Conservation (phyloP, 2,329 filamentous ascomycete genomes). For the Penicillium griseofulvum region DNA sequence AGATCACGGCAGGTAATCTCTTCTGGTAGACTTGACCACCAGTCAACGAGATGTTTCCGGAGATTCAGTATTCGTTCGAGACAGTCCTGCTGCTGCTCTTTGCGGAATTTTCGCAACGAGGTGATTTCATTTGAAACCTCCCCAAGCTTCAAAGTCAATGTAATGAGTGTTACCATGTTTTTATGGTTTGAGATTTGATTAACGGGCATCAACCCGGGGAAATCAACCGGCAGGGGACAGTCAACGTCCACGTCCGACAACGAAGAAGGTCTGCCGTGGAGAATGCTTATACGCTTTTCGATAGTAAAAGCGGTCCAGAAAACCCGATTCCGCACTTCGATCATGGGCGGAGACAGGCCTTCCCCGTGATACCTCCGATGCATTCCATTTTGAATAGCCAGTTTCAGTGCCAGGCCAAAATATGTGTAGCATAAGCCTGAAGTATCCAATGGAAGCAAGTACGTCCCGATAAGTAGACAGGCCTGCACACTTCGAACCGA, state of each 20-base stretch:
- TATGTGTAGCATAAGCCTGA: slow-evolving; percentile 59
- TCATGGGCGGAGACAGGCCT: slow-evolving; percentile 48
- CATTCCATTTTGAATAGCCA: slow-evolving; percentile 62
- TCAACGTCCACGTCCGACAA: slow-evolving; percentile 55
- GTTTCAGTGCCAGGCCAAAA: slow-evolving; percentile 54
- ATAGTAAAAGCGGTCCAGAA: slow-evolving; percentile 60
- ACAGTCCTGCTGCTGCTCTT: slow-evolving; percentile 41
- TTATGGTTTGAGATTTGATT: slow-evolving; percentile 45
- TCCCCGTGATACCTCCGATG: slow-evolving; percentile 53
- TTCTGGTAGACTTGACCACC: slow-evolving; percentile 43
- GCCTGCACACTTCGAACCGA: slow-evolving; percentile 60
- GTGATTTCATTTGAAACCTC: slow-evolving; percentile 44
- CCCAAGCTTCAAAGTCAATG: slow-evolving; percentile 42
- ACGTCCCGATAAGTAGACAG: slow-evolving; percentile 57
- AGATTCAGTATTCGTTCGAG: slow-evolving; percentile 41
- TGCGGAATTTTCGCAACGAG: slow-evolving; percentile 39
- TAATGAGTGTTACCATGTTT: slow-evolving; percentile 50
- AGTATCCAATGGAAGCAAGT: slow-evolving; percentile 55
- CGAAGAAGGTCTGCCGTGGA: slow-evolving; percentile 57
- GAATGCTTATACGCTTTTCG: slow-evolving; percentile 57
- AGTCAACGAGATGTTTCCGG: slow-evolving; percentile 41
- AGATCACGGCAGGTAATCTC: slow-evolving; percentile 43
- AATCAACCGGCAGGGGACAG: slow-evolving; percentile 51
- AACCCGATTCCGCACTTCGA: slow-evolving; percentile 55
- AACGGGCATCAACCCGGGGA: slow-evolving; percentile 44